Evolutionary conservation across 176 grass and related monocot species (phyloP), one percentile per base, ranked within the genome.

Genomic region (Carex parvula): DNA sequence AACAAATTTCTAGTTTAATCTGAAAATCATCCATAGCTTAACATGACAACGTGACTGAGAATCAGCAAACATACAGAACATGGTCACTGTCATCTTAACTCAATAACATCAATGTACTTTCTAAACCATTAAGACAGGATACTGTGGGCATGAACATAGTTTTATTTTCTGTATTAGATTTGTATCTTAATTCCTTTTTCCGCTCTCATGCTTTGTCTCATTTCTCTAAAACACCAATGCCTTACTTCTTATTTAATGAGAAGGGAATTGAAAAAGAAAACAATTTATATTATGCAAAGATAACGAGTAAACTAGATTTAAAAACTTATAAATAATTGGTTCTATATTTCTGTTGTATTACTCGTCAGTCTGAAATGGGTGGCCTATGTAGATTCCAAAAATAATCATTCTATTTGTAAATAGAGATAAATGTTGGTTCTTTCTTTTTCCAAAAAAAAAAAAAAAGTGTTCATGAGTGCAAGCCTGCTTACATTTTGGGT

Each of bases 211-310:
- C 7, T 70, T 10, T 18, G 30, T 67, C 10, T 67, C 64, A 44
- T 42, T 61, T 70, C 17, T 44, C 33, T 18, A 44, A 18, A 41
- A 70, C 32, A 41, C 14, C 15, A 42, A 70, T 3, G 1, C 44
- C 18, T 42, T 42, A 70, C 16, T 41, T 33, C 33, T 20, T 35
- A 70, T 70, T 44, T 44, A 70, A 20, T 41, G 67, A 17, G 32
- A 18, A 42, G 17, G 16, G 32, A 70, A 70, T 70, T 70, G 17
- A 44, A 42, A 70, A 42, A n/a, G 15, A 70, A 16, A 70, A 70
- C 15, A 70, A 20, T 42, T 42, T 42, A 70, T 42, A 70, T 70
- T 41, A 18, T 70, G 66, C 66, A 70, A 70, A 70, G 66, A 70
- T 18, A 17, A 37, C 37, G 18, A 18, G 6, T 18, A 70, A 70